Evolutionary conservation across 805 yeast species (phyloP).

Genomic region (Hermanozyma aechmeae): DNA sequence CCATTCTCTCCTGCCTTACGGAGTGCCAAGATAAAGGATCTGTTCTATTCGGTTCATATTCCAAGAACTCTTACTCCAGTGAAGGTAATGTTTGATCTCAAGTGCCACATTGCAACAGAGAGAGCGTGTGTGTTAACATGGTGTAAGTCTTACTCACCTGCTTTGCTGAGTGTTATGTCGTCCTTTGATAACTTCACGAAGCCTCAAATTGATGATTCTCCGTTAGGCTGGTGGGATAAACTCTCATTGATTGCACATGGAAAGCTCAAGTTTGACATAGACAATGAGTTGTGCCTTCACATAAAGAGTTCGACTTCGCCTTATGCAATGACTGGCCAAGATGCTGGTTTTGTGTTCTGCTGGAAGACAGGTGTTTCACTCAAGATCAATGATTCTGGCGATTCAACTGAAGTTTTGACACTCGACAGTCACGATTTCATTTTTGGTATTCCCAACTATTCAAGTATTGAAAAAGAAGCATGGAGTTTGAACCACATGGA

Average conservation of each 20-base stretch:
- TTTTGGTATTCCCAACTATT: conserved; percentile 47
- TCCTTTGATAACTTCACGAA: conserved; percentile 38
- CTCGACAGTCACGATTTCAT: conserved; percentile 49
- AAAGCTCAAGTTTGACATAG: conserved; percentile 35
- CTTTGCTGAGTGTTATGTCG: conserved; percentile 39
- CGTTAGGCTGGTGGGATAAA: conserved; percentile 45
- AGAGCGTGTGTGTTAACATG: conserved; percentile 48
- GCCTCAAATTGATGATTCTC: conserved; percentile 35
- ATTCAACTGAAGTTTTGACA: conserved; percentile 40
- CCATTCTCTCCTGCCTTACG: conserved; percentile 49
- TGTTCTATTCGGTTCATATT: conserved; percentile 45
- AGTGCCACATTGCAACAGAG: conserved; percentile 34
- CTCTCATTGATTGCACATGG: conserved; percentile 49
- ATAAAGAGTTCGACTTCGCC: conserved; percentile 56
- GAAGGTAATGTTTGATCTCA: conserved; percentile 43
- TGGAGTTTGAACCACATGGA: too few species aligned
- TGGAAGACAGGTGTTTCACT: conserved; percentile 51
- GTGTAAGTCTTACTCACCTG: conserved; percentile 58
- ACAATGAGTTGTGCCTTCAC: conserved; percentile 48
- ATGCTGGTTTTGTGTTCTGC: conserved; percentile 56
- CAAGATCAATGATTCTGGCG: conserved; percentile 40
- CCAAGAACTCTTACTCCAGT: conserved; percentile 58
- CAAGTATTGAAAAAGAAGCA: conserved; percentile 18
- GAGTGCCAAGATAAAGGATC: conserved; percentile 14
- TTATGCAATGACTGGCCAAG: conserved; percentile 44